Conservation (phyloP, 2,329 filamentous ascomycete species). For the Fusarium drepaniforme region DNA sequence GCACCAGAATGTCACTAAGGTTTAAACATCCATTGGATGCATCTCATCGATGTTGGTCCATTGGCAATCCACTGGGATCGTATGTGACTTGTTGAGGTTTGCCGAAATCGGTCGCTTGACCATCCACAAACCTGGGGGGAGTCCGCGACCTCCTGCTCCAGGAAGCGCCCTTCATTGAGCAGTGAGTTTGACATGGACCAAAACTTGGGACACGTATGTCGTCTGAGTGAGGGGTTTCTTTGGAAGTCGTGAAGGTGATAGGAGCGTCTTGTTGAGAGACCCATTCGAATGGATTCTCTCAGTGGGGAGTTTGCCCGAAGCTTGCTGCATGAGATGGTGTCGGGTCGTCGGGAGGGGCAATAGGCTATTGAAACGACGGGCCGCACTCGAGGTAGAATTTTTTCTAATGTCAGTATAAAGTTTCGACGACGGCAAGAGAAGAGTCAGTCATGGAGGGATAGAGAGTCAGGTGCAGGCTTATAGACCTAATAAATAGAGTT, state of each 20-base stretch:
- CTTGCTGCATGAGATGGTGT: not conserved
- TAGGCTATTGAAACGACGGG: conserved; percentile 33
- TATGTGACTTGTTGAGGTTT: not conserved
- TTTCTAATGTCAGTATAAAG: not conserved
- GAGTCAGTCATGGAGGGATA: not conserved
- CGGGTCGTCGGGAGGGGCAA: conserved; percentile 10
- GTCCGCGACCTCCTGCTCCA: not conserved
- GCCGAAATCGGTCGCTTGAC: conserved; percentile 9
- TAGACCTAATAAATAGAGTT: not conserved
- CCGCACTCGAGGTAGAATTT: not conserved
- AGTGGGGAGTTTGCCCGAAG: not conserved
- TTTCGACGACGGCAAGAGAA: not conserved
- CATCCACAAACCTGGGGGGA: conserved; percentile 3
- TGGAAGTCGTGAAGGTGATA: not conserved
- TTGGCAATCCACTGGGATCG: not conserved
- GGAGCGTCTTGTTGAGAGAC: not conserved
- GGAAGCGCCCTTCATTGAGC: not conserved
- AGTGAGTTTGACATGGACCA: not conserved
- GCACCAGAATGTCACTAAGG: conserved; percentile 26
- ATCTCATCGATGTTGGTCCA: not conserved
- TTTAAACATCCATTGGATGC: conserved; percentile 18
- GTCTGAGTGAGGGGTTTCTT: not conserved
- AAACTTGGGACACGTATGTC: not conserved
- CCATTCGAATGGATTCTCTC: not conserved
- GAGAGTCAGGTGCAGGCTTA: not conserved